Evolutionary conservation across 805 yeast genomes (phyloP).

Genomic region (Starmerella stigmatis): DNA sequence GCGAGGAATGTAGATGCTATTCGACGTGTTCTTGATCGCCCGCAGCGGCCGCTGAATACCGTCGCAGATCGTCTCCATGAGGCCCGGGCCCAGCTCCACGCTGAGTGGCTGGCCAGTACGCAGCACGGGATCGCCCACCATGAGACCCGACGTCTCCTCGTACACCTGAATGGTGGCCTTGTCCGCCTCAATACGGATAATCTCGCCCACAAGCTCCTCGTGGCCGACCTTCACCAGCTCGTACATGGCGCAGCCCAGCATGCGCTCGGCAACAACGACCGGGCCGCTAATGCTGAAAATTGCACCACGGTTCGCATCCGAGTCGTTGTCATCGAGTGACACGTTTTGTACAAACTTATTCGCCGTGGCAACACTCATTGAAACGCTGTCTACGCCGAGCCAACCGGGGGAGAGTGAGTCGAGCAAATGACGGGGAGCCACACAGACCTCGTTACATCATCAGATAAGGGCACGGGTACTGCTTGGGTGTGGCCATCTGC

Average conservation of each 20-base stretch:
- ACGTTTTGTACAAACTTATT: conserved; percentile 85
- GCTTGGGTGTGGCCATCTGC: background rate
- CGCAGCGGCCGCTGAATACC: conserved; percentile 99
- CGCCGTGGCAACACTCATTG: conserved; percentile 63
- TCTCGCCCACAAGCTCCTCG: conserved; percentile 94
- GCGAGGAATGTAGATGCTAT: conserved; percentile 95
- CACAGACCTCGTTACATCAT: background rate
- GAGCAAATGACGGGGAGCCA: conserved; percentile 5
- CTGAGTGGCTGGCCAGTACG: conserved; percentile 99
- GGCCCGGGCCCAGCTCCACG: conserved; percentile 98
- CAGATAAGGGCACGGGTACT: conserved; percentile 5
- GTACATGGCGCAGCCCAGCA: conserved; percentile 99
- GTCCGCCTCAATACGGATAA: conserved; percentile 90
- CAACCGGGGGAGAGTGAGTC: background rate
- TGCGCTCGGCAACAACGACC: conserved; percentile 92
- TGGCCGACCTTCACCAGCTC: conserved; percentile 98
- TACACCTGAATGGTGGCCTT: conserved; percentile 98
- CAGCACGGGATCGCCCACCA: conserved; percentile 97
- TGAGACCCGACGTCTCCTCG: conserved; percentile 98
- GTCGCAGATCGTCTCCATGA: conserved; percentile 97
- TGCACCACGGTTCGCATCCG: conserved; percentile 63
- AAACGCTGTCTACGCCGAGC: conserved; percentile 1
- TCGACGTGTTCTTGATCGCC: conserved; percentile 76
- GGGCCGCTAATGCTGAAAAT: conserved; percentile 97
- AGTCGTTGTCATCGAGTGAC: conserved; percentile 49